Base-by-base conservation (phyloP, 1,139 yeast species). In the Taphrina populina region DNA sequence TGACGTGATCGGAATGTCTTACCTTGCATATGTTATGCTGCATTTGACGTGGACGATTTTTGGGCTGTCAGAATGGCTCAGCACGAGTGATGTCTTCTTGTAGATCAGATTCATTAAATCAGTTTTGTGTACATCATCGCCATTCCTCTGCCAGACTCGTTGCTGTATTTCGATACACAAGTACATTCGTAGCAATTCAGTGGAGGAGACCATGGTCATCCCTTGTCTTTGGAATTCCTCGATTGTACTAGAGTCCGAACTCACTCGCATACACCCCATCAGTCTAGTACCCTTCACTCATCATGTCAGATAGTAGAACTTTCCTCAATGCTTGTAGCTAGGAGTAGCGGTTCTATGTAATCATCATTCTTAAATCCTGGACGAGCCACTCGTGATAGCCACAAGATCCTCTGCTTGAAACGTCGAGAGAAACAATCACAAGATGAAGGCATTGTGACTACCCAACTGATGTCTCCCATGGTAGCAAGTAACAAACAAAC, bases 31-130 rank as follows among this genome's bases (percentile, higher is more conserved):
- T n/a, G n/a, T n/a, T n/a, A n/a, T n/a, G n/a, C n/a, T n/a, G n/a
- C n/a, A n/a, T n/a, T n/a, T n/a, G n/a, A n/a, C n/a, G n/a, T n/a
- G n/a, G n/a, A n/a, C n/a, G n/a, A n/a, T n/a, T n/a, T n/a, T n/a
- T n/a, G n/a, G n/a, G 24, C 8, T 37, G 10, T 37, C 23, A 32
- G 34, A 11, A 8, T 43, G 37, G 47, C 47, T 43, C 47, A 43
- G 47, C 47, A 43, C 47, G 47, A 30, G 20, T 15, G 15, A 30
- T 43, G 37, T 30, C 47, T 43, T 43, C 47, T 37, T 43, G 47
- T 32, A 37, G 47, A 43, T 43, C 47, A 43, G 47, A 43, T 43
- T 43, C 47, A 43, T 43, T 43, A 43, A 43, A 43, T 43, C 47
- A 43, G 47, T 43, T 43, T 43, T 29, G 47, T 43, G 47, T 43